Conservation (phyloP, 2,329 filamentous ascomycete genomes). For the Calonectria hawksworthii region DNA sequence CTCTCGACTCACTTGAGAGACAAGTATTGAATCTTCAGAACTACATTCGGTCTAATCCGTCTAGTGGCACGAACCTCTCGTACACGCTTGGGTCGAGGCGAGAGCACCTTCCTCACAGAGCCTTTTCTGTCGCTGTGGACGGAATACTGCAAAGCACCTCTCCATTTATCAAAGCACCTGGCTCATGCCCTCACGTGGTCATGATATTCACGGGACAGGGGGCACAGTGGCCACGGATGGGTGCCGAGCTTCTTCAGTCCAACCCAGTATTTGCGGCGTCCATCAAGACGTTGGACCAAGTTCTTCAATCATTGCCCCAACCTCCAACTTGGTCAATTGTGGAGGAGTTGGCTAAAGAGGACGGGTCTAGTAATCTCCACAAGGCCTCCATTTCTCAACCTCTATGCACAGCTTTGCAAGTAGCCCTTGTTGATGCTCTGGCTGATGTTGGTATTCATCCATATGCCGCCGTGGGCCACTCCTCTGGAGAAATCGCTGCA, state of each 20-base stretch:
- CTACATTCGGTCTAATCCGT: slow-evolving; percentile 35
- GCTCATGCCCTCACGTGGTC: slow-evolving; percentile 5
- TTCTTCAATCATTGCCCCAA: slow-evolving; percentile 9
- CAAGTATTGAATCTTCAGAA: slow-evolving; percentile 35
- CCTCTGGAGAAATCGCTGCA: slow-evolving; percentile 60
- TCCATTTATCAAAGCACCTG: not conserved
- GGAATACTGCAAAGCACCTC: not conserved
- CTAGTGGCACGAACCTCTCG: slow-evolving; percentile 34
- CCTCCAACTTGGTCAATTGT: slow-evolving; percentile 34
- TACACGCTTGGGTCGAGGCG: slow-evolving; percentile 50
- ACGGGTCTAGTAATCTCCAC: slow-evolving; percentile 43
- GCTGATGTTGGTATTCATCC: slow-evolving; percentile 48
- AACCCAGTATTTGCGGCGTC: slow-evolving; percentile 20
- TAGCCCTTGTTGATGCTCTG: slow-evolving; percentile 58
- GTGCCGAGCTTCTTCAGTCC: slow-evolving; percentile 34
- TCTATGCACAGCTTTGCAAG: slow-evolving; percentile 58
- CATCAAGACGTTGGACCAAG: slow-evolving; percentile 21
- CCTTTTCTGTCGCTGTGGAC: slow-evolving; percentile 25
- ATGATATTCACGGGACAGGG: slow-evolving; percentile 54
- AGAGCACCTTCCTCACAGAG: slow-evolving; percentile 44
- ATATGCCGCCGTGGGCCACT: slow-evolving; percentile 57
- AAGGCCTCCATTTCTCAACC: slow-evolving; percentile 53
- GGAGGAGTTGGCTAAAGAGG: slow-evolving; percentile 35
- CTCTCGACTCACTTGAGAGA: slow-evolving; percentile 3
- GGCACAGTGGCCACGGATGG: slow-evolving; percentile 52